Conservation (phyloP, 768 basidiomycete species). For the Tulasnella sp. region DNA sequence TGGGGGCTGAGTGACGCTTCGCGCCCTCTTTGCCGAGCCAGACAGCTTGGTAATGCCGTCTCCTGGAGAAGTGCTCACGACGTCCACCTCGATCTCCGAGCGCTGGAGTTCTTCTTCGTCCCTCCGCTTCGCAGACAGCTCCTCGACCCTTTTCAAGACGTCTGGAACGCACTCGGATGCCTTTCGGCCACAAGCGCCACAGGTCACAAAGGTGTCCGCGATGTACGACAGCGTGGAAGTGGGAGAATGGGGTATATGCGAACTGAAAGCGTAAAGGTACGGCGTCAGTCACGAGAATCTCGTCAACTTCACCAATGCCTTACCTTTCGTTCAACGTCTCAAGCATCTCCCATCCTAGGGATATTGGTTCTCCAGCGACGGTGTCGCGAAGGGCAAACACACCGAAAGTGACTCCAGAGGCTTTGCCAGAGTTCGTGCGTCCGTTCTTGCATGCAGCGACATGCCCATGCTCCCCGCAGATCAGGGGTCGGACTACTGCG, state of each 20-base stretch:
- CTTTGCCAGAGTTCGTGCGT: not conserved
- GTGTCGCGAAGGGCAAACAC: conserved; percentile 16
- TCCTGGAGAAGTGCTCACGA: not conserved
- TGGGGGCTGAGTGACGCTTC: not conserved
- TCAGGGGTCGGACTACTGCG: conserved; percentile 19
- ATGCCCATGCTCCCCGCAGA: conserved; percentile 2
- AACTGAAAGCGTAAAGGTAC: not conserved
- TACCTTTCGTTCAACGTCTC: conserved; percentile 1
- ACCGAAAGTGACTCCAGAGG: conserved; percentile 15
- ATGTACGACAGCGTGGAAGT: conserved; percentile 1
- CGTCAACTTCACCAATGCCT: not conserved
- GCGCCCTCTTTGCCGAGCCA: not conserved
- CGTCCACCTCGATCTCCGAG: not conserved
- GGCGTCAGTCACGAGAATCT: not conserved
- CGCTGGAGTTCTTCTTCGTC: conserved; percentile 8
- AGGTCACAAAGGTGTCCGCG: conserved; percentile 16
- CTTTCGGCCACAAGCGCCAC: conserved; percentile 13
- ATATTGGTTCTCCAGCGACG: conserved; percentile 15
- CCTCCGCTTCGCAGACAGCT: not conserved
- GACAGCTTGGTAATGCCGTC: not conserved
- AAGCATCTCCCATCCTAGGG: conserved; percentile 21
- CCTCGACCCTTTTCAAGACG: not conserved
- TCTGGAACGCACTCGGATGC: conserved; percentile 10
- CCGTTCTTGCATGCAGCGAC: not conserved
- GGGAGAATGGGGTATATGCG: not conserved